Evolutionary conservation across 805 yeast genomes (phyloP).

Genomic region (Isabelozyma rhagii): DNA sequence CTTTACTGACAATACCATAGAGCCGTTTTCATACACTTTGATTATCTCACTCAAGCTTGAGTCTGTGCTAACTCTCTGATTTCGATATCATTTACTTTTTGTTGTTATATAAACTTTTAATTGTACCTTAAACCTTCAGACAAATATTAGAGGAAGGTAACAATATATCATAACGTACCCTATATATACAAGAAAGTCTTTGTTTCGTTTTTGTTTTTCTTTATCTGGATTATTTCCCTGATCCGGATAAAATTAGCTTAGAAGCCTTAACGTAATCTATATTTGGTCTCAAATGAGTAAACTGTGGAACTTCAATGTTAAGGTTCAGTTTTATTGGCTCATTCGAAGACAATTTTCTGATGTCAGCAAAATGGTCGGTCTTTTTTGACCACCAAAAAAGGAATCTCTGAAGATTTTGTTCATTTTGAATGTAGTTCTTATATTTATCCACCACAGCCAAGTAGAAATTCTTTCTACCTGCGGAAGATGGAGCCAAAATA

Average conservation of each 20-base stretch:
- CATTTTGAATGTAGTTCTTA: constrained; percentile 40
- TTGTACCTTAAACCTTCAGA: neutral
- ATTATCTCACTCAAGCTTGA: no score
- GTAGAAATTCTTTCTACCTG: constrained; percentile 51
- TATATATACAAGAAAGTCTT: neutral
- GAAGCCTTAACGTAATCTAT: constrained; percentile 18
- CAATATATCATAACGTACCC: neutral
- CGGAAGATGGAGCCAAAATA: constrained; percentile 38
- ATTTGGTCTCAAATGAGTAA: constrained; percentile 22
- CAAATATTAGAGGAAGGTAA: neutral
- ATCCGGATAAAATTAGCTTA: neutral
- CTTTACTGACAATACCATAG: no score
- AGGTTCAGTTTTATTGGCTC: constrained; percentile 1
- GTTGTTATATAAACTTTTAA: no score
- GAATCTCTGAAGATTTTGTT: constrained; percentile 24
- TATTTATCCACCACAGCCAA: constrained; percentile 52
- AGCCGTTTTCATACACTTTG: no score
- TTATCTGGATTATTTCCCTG: neutral
- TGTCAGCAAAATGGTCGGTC: constrained; percentile 16
- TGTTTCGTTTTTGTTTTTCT: neutral
- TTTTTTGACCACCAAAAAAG: constrained; percentile 28
- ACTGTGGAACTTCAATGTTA: constrained; percentile 18
- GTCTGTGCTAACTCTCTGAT: no score
- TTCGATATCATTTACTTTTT: neutral
- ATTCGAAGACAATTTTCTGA: constrained; percentile 17